phyloP scores from a whole-genome alignment of 2,329 filamentous ascomycete genomes.

The Annulohypoxylon truncatum region DNA sequence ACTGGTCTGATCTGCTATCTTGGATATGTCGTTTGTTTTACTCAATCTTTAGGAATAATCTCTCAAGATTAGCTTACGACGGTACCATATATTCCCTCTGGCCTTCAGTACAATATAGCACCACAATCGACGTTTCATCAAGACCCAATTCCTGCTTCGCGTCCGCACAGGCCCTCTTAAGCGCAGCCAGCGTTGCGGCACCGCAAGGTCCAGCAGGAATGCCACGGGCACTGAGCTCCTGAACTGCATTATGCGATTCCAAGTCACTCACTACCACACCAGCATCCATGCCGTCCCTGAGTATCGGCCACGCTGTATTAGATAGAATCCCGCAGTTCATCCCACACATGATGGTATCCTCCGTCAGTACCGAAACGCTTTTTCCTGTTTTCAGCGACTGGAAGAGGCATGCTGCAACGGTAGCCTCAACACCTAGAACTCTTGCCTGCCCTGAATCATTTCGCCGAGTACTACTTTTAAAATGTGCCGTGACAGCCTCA shows the following conservation, averaged over 20 bases:
- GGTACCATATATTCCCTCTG: slow-evolving; percentile 63
- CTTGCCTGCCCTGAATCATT: slow-evolving; percentile 40
- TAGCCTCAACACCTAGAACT: slow-evolving; percentile 77
- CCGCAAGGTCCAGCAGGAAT: slow-evolving; percentile 51
- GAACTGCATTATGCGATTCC: slow-evolving; percentile 70
- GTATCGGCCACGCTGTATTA: slow-evolving; percentile 70
- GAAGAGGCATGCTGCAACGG: slow-evolving; percentile 69
- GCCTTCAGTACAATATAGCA: slow-evolving; percentile 76
- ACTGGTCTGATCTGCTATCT: not conserved
- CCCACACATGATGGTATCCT: slow-evolving; percentile 77
- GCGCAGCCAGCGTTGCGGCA: slow-evolving; percentile 61
- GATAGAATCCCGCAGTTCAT: slow-evolving; percentile 80
- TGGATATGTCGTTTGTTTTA: not conserved
- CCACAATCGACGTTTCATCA: slow-evolving; percentile 64
- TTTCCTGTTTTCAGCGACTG: slow-evolving; percentile 63
- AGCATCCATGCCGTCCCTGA: slow-evolving; percentile 69
- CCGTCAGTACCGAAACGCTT: slow-evolving; percentile 63
- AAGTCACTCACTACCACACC: slow-evolving; percentile 69
- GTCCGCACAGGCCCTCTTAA: slow-evolving; percentile 60
- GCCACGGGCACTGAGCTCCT: slow-evolving; percentile 58
- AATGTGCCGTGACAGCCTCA: slow-evolving; percentile 75
- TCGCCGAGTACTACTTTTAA: slow-evolving; percentile 56
- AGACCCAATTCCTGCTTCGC: slow-evolving; percentile 54
- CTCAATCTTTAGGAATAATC: not conserved
- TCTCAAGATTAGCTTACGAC: not conserved